These are phyloP conservation scores for Pseudogymnoascus sp. DNA, from an alignment of 2,329 filamentous ascomycete species.

Conservation along the genomic window DNA sequence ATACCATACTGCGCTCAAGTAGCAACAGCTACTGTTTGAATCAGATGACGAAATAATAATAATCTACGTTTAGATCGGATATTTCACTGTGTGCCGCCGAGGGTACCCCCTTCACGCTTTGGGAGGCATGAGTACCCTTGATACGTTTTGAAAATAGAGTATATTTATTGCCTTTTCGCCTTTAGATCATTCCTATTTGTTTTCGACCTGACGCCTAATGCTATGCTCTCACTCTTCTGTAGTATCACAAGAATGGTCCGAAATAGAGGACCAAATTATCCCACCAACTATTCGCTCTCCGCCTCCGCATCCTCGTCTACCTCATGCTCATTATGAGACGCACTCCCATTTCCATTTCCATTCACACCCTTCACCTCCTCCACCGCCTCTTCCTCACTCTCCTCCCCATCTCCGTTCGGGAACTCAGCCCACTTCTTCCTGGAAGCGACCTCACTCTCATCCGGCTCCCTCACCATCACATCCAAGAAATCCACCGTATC, in stretches of 20 bases:
- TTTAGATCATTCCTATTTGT: neutral
- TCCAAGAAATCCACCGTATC: conserved; percentile 50
- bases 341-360: neutral
- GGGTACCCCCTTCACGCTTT: neutral
- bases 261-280: neutral
- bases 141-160: neutral
- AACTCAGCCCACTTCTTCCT: conserved; percentile 44
- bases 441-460: conserved; percentile 44
- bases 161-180: neutral
- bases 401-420: conserved; percentile 24
- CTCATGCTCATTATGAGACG: conserved; percentile 14
- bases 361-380: neutral
- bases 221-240: neutral
- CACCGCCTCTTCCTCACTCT: conserved; percentile 20
- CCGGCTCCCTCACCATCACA: conserved; percentile 48
- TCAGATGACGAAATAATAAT: conserved; percentile 6
- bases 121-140: neutral
- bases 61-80: conserved; percentile 1
- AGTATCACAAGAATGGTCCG: neutral
- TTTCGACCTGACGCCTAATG: neutral
- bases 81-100: neutral
- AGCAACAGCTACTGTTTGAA: conserved; percentile 3
- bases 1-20: conserved; percentile 7
- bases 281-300: conserved; percentile 11
- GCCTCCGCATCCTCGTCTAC: conserved; percentile 15